Base-by-base conservation (phyloP, 1,139 yeast species). In the Candida mesenterica region DNA sequence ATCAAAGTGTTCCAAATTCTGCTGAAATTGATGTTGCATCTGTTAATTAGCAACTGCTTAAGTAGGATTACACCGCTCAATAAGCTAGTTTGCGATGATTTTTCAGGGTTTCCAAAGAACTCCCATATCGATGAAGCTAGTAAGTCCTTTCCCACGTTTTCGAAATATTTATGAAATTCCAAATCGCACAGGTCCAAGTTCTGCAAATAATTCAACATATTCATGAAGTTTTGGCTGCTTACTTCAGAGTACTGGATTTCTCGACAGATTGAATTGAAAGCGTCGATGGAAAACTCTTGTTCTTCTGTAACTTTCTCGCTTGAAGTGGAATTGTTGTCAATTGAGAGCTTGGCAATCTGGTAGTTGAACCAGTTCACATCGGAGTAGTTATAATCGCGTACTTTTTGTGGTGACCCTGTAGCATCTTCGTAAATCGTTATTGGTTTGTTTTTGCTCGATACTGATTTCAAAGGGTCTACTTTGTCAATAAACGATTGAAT, bases 361-460 rank as follows among this genome's bases (percentile, higher is more conserved):
- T 59, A 65, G 38, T 65, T 67, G 45, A 65, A 68, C 75, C 74
- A 68, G 40, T 64, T 68, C 37, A 51, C 42, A 17, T 66, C 71
- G 1, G 59, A 43, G 34, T 63, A 65, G 33, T 56, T 57, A 41
- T 64, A 62, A 4, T 57, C 59, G 18, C 46, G 46, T 1, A 52
- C 55, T 36, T 62, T 63, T 31, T 61, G 68, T 0, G 69, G 68
- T 1, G 71, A 65, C 4, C 67, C 65, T 6, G 48, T 37, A 4
- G 40, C 45, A 45, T 70, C 76, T 30, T 68, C 70, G 38, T 53
- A 71, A 8, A 71, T 71, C 14, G 53, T 43, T 23, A 71, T 68
- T 4, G 62, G 65, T 30, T 60, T 61, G 33, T 54, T 60, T 32
- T 55, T 59, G 30, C 50, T 61, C 0, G 75, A 59, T 5, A 65